These are phyloP conservation scores for Chaetomium globosum DNA, from an alignment of 2,329 filamentous ascomycete genomes.

Conservation along the genomic window DNA sequence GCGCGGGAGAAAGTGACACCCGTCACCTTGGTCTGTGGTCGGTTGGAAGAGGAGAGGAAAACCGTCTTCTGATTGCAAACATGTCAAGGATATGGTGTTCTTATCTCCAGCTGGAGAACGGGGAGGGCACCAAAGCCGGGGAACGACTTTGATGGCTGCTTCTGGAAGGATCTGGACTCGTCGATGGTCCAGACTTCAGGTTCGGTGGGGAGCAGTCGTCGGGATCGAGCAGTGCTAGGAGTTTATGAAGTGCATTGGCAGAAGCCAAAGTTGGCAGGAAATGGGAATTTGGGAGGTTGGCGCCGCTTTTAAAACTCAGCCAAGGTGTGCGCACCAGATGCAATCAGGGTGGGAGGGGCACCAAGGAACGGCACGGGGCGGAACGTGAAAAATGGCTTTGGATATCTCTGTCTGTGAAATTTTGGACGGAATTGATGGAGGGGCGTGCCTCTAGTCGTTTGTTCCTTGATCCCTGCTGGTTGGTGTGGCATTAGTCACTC, in stretches of 20 bases:
- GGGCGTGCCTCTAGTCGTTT: slow-evolving; percentile 22
- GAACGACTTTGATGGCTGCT: slow-evolving; percentile 43
- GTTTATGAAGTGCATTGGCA: slow-evolving; percentile 33
- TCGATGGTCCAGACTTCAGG: slow-evolving; percentile 42
- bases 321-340: slow-evolving; percentile 27
- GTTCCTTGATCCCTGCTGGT: slow-evolving; percentile 20
- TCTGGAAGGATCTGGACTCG: slow-evolving; percentile 47
- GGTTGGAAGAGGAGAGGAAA: slow-evolving; percentile 59
- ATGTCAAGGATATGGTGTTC: slow-evolving; percentile 53
- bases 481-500: slow-evolving; percentile 27
- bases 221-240: slow-evolving; percentile 21
- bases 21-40: slow-evolving; percentile 66
- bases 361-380: slow-evolving; percentile 15
- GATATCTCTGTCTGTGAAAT: slow-evolving; percentile 26
- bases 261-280: slow-evolving; percentile 36
- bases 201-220: slow-evolving; percentile 26
- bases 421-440: slow-evolving; percentile 26
- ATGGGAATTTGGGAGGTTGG: slow-evolving; percentile 34
- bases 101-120: slow-evolving; percentile 45
- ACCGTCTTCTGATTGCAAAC: slow-evolving; percentile 59
- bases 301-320: slow-evolving; percentile 29
- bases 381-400: slow-evolving; percentile 20
- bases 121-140: slow-evolving; percentile 46
- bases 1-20: slow-evolving; percentile 51
- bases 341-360: slow-evolving; percentile 22